Percentiles rank a stretch among this genome's conserved stretches.
Evolutionary conservation across 1,139 yeast genomes (phyloP).

Genomic region (Kurtzmaniella quercitrusa): DNA sequence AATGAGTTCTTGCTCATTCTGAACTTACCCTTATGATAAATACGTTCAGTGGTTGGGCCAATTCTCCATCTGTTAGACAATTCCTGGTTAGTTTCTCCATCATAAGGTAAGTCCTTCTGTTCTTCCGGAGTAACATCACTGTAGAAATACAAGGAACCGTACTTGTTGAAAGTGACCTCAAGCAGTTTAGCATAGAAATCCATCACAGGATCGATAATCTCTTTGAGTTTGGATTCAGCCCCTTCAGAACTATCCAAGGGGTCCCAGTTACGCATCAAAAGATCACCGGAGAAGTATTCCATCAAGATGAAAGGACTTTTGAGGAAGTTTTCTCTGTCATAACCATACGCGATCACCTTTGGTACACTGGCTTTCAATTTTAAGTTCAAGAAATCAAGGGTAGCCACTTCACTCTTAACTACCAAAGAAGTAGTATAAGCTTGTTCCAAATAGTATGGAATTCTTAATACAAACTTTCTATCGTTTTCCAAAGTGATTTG

Average conservation of each 20-base stretch:
- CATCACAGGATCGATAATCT: slow-evolving; percentile 59
- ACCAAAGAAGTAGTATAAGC: slow-evolving; percentile 61
- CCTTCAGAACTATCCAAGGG: slow-evolving; percentile 51
- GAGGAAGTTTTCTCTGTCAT: slow-evolving; percentile 56
- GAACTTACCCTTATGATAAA: slow-evolving; percentile 66
- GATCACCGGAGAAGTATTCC: slow-evolving; percentile 75
- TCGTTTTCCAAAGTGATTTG: slow-evolving; percentile 61
- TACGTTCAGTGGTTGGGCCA: slow-evolving; percentile 84
- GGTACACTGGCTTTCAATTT: slow-evolving; percentile 63
- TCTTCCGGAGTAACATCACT: slow-evolving; percentile 48
- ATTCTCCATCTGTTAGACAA: slow-evolving; percentile 75
- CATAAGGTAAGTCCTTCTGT: slow-evolving; percentile 52
- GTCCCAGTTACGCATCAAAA: slow-evolving; percentile 86
- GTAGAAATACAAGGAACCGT: slow-evolving; percentile 76
- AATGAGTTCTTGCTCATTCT: slow-evolving; percentile 42
- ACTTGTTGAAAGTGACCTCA: slow-evolving; percentile 56
- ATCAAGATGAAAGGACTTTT: slow-evolving; percentile 73
- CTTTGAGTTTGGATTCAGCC: slow-evolving; percentile 38
- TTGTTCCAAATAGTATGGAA: slow-evolving; percentile 75
- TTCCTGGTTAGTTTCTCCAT: slow-evolving; percentile 53
- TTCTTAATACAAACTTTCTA: slow-evolving; percentile 66
- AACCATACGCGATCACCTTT: slow-evolving; percentile 68
- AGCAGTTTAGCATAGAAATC: slow-evolving; percentile 54
- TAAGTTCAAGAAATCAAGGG: slow-evolving; percentile 69
- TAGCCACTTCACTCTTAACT: slow-evolving; percentile 88